Evolutionary conservation across 2,329 filamentous ascomycete genomes (phyloP).

Genomic region (Fusarium ambrosium): DNA sequence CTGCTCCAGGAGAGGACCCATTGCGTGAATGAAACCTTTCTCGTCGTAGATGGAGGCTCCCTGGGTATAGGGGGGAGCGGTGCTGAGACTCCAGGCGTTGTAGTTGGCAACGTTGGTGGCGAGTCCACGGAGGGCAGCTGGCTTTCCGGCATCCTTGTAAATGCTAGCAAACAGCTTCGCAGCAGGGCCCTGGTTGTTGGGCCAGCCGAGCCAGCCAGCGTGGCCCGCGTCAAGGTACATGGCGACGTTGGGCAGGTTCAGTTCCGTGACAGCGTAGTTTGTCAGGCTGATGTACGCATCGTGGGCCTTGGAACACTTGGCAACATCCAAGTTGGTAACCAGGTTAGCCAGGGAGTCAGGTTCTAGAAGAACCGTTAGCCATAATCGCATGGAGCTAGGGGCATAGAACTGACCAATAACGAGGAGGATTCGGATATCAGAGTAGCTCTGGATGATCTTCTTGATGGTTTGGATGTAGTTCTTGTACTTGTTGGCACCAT

Average conservation of each 20-base stretch:
- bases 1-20: conserved; percentile 71
- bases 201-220: conserved; percentile 71
- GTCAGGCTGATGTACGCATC: conserved; percentile 63
- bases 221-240: conserved; percentile 72
- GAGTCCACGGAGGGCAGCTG: conserved; percentile 65
- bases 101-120: conserved; percentile 72
- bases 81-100: conserved; percentile 61
- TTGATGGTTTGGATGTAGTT: conserved; percentile 66
- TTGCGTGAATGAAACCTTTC: conserved; percentile 71
- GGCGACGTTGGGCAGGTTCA: conserved; percentile 68
- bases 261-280: conserved; percentile 63
- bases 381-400: accelerated
- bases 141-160: conserved; percentile 65
- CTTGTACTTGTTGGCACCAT: conserved; percentile 68
- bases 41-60: conserved; percentile 66
- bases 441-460: conserved; percentile 57
- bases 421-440: conserved; percentile 59
- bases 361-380: conserved; percentile 52
- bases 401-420: conserved; percentile 54
- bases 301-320: conserved; percentile 64
- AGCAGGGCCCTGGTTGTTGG: conserved; percentile 64
- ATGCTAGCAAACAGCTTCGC: conserved; percentile 62
- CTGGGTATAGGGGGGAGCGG: conserved; percentile 61
- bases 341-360: conserved; percentile 72
- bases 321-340: conserved; percentile 66